Base-by-base conservation (phyloP, 257 asterid genomes). In the Asclepias syriaca region DNA sequence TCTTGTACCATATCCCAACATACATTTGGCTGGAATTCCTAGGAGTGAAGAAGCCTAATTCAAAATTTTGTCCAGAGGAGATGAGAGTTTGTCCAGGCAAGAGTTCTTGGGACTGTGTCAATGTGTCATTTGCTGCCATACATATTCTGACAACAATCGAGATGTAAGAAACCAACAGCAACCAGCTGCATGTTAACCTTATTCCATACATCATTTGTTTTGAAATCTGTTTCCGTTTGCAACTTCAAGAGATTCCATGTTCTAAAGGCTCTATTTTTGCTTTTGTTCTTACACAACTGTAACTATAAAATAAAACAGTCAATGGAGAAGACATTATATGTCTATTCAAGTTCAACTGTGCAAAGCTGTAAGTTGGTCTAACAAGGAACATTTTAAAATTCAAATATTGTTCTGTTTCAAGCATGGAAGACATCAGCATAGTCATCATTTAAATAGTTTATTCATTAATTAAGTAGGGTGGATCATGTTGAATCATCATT, bases 1-100 rank as follows among this genome's bases (percentile, higher is more conserved):
- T 83, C 68, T 82, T 87, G 88, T 82, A 87, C 95, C 96, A 89
- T 64, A 91, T 83, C 55, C 96, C 97, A 66, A 91, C 59, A 80
- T 91, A 87, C 80, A 81, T 76, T 19, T 60, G 54, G 48, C 76
- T 67, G 0, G 89, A 69, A 8, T 22, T 48, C 9, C 68, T 76
- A 43, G 89, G 74, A 19, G 43, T 14, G 84, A 89, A 91, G 87
- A 91, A 89, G 11, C 97, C 97, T 45, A 91, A 84, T 80, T 89
- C 95, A 77, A 87, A 87, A 48, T 79, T 79, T n/a, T 78, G 63
- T 3, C 77, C 69, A 49, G 80, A 48, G 65, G 96, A 90, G 71
- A 78, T 49, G 71, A 90, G 63, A 46, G 88, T 84, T 24, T 84
- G 75, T 45, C 77, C 74, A 9, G 40, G 68, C 40, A 75, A 68